Evolutionary conservation across 108 stramenopile genomes (phyloP), one percentile per base, ranked within the genome.

Genomic region (Fistulifera solaris): DNA sequence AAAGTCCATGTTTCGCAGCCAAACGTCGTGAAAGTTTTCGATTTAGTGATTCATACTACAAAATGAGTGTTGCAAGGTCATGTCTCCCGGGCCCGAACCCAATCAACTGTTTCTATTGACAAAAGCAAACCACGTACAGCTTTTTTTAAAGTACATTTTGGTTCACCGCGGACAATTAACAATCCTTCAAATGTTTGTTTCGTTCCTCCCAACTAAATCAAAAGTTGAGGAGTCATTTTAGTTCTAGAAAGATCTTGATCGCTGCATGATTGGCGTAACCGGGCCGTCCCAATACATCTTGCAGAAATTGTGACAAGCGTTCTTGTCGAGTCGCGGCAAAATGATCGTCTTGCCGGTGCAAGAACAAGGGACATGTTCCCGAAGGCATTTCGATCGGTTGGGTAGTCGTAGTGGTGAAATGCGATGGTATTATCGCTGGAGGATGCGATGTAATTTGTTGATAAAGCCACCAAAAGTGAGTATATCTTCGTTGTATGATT

Each of bases 251-350:
- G 8, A 46, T 35, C 4, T 25, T 52, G 23, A 77, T 65, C 0
- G 59, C 59, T 0, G 67, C 45, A 58, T 73, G 48, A 7, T 43
- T 38, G 14, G 71, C 61, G 43, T 61, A 45, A 1, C 50, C 68
- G 17, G 62, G 71, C 15, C 60, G 46, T 39, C 48, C 40, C 39
- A 77, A 45, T 11, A 63, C 52, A 45, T 59, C 63, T 21, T 67
- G 27, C 41, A 73, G 4, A 59, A 73, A 77, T 18, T 72, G 67
- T 16, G 27, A 18, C 7, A 77, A 47, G 22, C 69, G 59, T 25
- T 73, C 72, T 45, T 46, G 16, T 52, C 76, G 59, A 54, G 66
- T 62, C 17, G 66, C 40, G 24, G 65, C 58, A 53, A 77, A 72
- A 28, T 61, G 51, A 0, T 69, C 71, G 54, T 77, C 56, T 46